phyloP scores from a whole-genome alignment of 768 basidiomycete species.

The Pisolithus marmoratus region DNA sequence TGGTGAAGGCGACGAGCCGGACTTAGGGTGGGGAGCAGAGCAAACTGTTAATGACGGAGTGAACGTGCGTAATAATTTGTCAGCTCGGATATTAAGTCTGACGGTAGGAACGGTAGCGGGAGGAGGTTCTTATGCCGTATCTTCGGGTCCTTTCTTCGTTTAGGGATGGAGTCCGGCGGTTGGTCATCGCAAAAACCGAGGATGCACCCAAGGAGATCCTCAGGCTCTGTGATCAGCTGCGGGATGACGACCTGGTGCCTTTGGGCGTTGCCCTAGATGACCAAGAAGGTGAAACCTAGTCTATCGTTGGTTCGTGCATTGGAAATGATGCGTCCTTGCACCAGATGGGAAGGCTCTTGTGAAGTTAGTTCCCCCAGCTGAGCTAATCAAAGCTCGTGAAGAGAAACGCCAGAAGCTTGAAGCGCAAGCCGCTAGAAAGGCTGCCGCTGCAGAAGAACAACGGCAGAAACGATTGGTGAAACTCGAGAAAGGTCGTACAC shows the following conservation, averaged over 20 bases:
- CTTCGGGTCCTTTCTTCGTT: conserved; percentile 80
- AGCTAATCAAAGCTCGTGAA: conserved; percentile 79
- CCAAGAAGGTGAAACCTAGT: conserved; percentile 65
- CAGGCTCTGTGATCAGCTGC: conserved; percentile 79
- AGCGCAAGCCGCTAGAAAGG: conserved; percentile 77
- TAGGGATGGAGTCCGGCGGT: conserved; percentile 79
- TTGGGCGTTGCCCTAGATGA: conserved; percentile 95
- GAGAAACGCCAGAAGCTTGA: conserved; percentile 75
- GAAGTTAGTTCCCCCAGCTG: conserved; percentile 80
- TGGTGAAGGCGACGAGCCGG: conserved; percentile 57
- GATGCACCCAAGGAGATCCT: conserved; percentile 74
- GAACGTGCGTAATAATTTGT: conserved; percentile 37
- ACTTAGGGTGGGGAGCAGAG: conserved; percentile 85
- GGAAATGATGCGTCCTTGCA: not conserved
- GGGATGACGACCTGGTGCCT: conserved; percentile 87
- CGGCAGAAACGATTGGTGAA: conserved; percentile 65
- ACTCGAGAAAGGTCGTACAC: conserved; percentile 77
- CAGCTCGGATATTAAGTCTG: not conserved
- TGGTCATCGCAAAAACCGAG: conserved; percentile 71
- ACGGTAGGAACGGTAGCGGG: conserved; percentile 48
- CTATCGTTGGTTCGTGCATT: not conserved
- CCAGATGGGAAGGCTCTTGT: conserved; percentile 92
- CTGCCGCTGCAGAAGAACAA: conserved; percentile 58
- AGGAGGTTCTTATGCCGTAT: conserved; percentile 86
- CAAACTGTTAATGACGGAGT: conserved; percentile 33